Percentiles rank a stretch among this genome's conserved stretches.
phyloP scores from a whole-genome alignment of 192 early-diverging fungal species.

The Umbelopsis isabellina region DNA sequence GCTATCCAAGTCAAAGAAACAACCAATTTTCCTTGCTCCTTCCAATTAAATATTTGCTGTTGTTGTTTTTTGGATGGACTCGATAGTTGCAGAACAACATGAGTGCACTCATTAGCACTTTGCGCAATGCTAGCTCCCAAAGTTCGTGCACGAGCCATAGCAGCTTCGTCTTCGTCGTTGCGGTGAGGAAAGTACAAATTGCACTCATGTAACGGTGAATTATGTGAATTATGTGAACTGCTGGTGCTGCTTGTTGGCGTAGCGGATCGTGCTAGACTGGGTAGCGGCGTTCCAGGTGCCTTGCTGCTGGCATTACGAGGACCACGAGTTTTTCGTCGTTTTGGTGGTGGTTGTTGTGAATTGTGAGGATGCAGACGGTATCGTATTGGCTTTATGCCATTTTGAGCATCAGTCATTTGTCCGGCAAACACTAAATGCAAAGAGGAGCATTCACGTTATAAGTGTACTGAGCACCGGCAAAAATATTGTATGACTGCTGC shows the following conservation, averaged over 20 bases:
- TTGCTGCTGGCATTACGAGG: background rate
- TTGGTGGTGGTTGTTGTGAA: background rate
- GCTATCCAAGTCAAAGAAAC: slow-evolving; percentile 14
- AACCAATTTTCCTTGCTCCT: slow-evolving; percentile 4
- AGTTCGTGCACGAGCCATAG: background rate
- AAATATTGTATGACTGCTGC: no score
- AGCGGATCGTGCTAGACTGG: background rate
- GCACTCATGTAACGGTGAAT: background rate
- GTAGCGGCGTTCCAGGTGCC: background rate
- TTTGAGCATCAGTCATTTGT: background rate
- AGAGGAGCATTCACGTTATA: background rate
- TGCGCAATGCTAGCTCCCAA: background rate
- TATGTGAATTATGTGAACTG: background rate
- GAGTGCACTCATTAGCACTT: background rate
- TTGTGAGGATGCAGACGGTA: background rate
- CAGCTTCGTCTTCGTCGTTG: background rate
- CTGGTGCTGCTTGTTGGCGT: background rate
- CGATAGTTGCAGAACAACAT: background rate
- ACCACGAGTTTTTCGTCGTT: slow-evolving; percentile 10
- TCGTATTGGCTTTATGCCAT: slow-evolving; percentile 4
- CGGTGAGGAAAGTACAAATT: background rate
- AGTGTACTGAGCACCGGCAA: background rate
- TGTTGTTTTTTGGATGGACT: slow-evolving; percentile 7
- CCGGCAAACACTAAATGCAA: background rate
- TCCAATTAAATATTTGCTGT: slow-evolving; percentile 5